These are phyloP conservation scores for Neofusicoccum sp. DNA, from an alignment of 2,329 filamentous ascomycete species.

Conservation along the genomic window DNA sequence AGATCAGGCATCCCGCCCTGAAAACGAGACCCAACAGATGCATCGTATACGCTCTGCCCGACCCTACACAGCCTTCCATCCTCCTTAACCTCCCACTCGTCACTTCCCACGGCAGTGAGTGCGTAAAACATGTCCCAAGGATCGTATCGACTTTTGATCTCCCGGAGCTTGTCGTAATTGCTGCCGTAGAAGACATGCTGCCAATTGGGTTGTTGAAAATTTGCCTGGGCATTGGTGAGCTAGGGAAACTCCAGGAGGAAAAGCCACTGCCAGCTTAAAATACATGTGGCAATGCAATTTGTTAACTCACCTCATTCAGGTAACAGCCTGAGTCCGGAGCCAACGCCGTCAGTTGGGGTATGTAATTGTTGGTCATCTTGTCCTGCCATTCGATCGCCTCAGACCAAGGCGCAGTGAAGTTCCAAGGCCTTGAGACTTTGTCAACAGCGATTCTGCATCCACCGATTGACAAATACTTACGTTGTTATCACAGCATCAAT, in stretches of 20 bases:
- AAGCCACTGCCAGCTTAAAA: no score
- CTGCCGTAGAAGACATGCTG: conserved; percentile 31
- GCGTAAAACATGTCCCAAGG: conserved; percentile 29
- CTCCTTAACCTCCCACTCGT: conserved; percentile 28
- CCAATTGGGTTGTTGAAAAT: conserved; percentile 33
- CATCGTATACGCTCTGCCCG: background rate
- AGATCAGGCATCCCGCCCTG: background rate
- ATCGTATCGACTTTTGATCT: conserved; percentile 31
- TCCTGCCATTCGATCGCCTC: conserved; percentile 25
- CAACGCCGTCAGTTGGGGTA: conserved; percentile 24
- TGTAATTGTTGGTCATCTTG: conserved; percentile 5
- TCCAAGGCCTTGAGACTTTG: background rate
- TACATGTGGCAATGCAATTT: background rate
- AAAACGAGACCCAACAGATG: background rate
- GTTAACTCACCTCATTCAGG: conserved; percentile 27
- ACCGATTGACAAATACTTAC: background rate
- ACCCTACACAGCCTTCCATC: conserved; percentile 24
- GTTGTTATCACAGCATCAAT: background rate
- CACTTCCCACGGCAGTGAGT: conserved; percentile 29
- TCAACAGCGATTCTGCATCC: no score
- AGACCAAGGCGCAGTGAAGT: conserved; percentile 17
- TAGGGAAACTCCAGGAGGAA: background rate
- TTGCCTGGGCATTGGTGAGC: conserved; percentile 19
- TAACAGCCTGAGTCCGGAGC: conserved; percentile 23
- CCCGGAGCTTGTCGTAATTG: conserved; percentile 27